Evolutionary conservation across 2,329 filamentous ascomycete species (phyloP), one percentile per base, ranked within the genome.

Genomic region (Allantophomopsis cytisporea): DNA sequence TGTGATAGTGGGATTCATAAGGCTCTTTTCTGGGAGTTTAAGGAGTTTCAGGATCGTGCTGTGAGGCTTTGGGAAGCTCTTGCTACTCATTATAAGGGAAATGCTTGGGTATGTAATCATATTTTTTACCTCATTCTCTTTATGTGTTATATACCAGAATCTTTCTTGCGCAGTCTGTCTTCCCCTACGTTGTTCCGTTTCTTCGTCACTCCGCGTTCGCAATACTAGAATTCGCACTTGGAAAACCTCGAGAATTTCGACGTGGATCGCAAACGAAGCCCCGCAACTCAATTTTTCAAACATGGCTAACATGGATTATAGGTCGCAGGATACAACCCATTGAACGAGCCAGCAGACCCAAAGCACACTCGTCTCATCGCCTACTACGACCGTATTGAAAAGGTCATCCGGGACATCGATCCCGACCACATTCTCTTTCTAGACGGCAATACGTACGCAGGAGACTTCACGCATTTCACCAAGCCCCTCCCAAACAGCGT

Each of bases 371-470:
- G 55, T 12, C 50, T 66, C 2, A 49, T 59, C 5, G 51, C 54
- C 2, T 66, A 61, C 52, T 67, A 66, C 42, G 54, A 60, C 15
- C 54, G 60, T 2, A 50, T 60, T 1, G 63, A 65, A 39, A 51
- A 51, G 14, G 56, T 53, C 1, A 59, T 67, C 28, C 58, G 63
- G 3, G 52, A 53, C 5, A 54, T 63, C 4, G 64, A 67, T 36
- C 59, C 64, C 0, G 53, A 68, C 15, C 68, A 71, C 39, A 69
- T 71, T 41, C 56, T 69, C 17, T 69, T 62, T 43, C 51, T 69
- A 8, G 67, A 70, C 37, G 66, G 66, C 7, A 72, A 72, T 52
- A 72, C 68, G 0, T 73, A 69, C 41, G 61, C 68, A 14, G 69
- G 69, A 55, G 66, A 73, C 47, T 68, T 65, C 47, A 57, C 57